These are phyloP conservation scores for Rostrohypoxylon terebratum DNA, from an alignment of 495 filamentous ascomycete genomes.

Conservation along the genomic window DNA sequence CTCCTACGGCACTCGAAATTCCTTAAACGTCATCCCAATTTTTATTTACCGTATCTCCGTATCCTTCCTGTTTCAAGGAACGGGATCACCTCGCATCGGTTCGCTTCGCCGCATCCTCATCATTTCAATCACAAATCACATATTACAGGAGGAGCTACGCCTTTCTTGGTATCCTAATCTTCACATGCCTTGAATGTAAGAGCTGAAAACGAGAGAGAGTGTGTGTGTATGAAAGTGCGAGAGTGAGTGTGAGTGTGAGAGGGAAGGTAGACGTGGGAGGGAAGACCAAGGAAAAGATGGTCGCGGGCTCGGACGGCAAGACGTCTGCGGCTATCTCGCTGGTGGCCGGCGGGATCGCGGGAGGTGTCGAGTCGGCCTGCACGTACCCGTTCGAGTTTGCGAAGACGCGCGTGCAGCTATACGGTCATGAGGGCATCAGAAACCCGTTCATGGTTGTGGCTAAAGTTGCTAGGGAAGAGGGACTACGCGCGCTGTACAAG, in stretches of 20 bases:
- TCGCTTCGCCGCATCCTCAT: slow-evolving; percentile 5
- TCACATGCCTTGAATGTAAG: slow-evolving; percentile 2
- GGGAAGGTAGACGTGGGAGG: background rate
- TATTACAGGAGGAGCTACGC: background rate
- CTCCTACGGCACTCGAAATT: background rate
- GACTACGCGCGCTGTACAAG: slow-evolving; percentile 69
- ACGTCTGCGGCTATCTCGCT: slow-evolving; percentile 61
- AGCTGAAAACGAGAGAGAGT: background rate
- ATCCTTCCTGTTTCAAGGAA: slow-evolving; percentile 8
- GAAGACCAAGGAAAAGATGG: slow-evolving; percentile 25
- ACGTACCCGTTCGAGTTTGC: slow-evolving; percentile 78
- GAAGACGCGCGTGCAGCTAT: slow-evolving; percentile 72
- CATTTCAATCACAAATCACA: background rate
- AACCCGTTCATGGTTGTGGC: slow-evolving; percentile 66
- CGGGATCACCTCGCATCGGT: slow-evolving; percentile 5
- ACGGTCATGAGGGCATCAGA: slow-evolving; percentile 56
- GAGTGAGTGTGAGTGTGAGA: background rate
- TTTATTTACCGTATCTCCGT: background rate
- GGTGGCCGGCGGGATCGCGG: slow-evolving; percentile 66
- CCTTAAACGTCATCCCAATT: slow-evolving; percentile 13
- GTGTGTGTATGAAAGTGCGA: background rate
- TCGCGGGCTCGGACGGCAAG: slow-evolving; percentile 43
- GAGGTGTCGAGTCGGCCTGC: slow-evolving; percentile 65
- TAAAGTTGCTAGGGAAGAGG: slow-evolving; percentile 59
- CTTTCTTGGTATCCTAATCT: background rate